Percentiles rank a stretch among this genome's conserved stretches.
Evolutionary conservation across 257 asterid genomes (phyloP).

Genomic region (Handroanthus guayacan): DNA sequence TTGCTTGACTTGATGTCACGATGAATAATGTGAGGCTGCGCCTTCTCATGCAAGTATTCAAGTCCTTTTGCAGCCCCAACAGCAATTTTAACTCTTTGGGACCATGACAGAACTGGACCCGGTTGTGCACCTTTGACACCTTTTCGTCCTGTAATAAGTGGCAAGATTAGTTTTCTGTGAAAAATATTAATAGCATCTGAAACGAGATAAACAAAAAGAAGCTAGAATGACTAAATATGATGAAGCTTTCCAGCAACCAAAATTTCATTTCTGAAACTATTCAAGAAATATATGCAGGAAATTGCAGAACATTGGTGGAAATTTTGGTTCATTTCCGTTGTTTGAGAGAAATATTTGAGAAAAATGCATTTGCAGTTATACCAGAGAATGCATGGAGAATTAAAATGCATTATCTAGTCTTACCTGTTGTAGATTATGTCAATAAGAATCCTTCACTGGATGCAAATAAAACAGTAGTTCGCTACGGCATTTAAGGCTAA

Average conservation of each 20-base stretch:
- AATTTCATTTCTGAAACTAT: background rate
- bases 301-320: background rate
- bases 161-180: background rate
- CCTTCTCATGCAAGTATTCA: slow-evolving; percentile 79
- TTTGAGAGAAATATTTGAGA: no score
- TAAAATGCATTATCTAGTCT: background rate
- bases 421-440: slow-evolving; percentile 2
- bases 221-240: background rate
- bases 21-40: slow-evolving; percentile 74
- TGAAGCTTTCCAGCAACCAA: slow-evolving; percentile 18
- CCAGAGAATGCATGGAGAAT: no score
- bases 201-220: background rate
- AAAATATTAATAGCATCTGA: slow-evolving; percentile 4
- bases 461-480: background rate
- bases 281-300: background rate
- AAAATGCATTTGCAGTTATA: no score
- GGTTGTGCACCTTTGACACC: slow-evolving; percentile 88
- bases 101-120: slow-evolving; percentile 77
- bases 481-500: slow-evolving; percentile 11
- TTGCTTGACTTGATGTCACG: slow-evolving; percentile 88
- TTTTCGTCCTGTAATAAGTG: slow-evolving; percentile 60
- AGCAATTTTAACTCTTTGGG: slow-evolving; percentile 77
- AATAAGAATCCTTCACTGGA: background rate
- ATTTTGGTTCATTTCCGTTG: no score
- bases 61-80: slow-evolving; percentile 86